Evolutionary conservation across 202 grass and related monocot genomes (phyloP).

Genomic region (Panicum virgatum): DNA sequence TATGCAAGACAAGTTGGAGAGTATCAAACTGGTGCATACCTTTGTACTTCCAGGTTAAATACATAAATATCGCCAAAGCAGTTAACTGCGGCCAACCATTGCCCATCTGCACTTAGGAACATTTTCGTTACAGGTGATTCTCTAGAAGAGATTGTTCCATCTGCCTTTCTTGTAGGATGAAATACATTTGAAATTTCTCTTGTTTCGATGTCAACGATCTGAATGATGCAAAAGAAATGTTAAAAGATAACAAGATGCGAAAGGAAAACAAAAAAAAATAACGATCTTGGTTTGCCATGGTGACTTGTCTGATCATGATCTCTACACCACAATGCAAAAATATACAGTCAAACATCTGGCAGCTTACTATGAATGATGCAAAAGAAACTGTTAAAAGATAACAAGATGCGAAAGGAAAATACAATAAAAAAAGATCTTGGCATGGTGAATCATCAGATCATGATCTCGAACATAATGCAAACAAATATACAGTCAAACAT

Average conservation of each 20-base stretch:
- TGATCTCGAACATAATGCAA: slow-evolving; percentile 7
- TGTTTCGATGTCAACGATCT: slow-evolving; percentile 68
- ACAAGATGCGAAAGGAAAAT: slow-evolving; percentile 6
- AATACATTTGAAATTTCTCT: slow-evolving; percentile 56
- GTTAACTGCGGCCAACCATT: slow-evolving; percentile 81
- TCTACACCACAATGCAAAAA: slow-evolving; percentile 16
- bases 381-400: slow-evolving; percentile 29
- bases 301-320: background rate
- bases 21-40: slow-evolving; percentile 44
- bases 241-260: slow-evolving; percentile 20
- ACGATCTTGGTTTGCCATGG: background rate
- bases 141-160: slow-evolving; percentile 38
- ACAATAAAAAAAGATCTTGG: background rate
- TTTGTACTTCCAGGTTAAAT: slow-evolving; percentile 89
- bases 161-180: slow-evolving; percentile 58
- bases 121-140: slow-evolving; percentile 89
- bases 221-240: slow-evolving; percentile 40
- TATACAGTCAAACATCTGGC: background rate
- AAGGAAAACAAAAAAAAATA: background rate
- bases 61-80: slow-evolving; percentile 93
- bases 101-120: slow-evolving; percentile 83
- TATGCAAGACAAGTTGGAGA: background rate
- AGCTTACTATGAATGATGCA: slow-evolving; percentile 28
- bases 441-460: background rate
- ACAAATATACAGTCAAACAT: background rate